These are phyloP conservation scores for Penicillium sp. DNA, from an alignment of 2,329 filamentous ascomycete species.

Conservation along the genomic window DNA sequence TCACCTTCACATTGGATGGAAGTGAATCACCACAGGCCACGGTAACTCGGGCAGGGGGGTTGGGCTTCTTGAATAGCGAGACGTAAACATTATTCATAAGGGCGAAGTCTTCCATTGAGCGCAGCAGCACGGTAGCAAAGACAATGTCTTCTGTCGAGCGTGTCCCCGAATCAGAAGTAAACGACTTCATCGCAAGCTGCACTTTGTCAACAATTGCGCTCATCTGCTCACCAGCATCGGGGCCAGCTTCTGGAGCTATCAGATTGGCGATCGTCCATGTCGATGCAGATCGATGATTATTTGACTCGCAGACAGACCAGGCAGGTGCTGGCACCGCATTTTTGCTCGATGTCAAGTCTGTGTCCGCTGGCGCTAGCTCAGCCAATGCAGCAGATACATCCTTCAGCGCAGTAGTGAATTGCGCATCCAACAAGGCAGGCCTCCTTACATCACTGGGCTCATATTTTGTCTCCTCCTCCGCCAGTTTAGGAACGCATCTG, in stretches of 20 bases:
- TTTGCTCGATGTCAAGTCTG: background rate
- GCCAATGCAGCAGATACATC: slow-evolving; percentile 8
- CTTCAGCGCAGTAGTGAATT: slow-evolving; percentile 52
- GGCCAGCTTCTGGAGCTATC: slow-evolving; percentile 40
- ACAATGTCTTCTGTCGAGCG: slow-evolving; percentile 42
- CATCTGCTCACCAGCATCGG: slow-evolving; percentile 44
- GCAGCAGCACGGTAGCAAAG: slow-evolving; percentile 65
- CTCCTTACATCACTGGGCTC: slow-evolving; percentile 46
- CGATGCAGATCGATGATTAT: slow-evolving; percentile 23
- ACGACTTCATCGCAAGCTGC: slow-evolving; percentile 5
- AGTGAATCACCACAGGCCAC: slow-evolving; percentile 72
- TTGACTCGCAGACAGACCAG: slow-evolving; percentile 12
- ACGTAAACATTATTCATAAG: slow-evolving; percentile 74
- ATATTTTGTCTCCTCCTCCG: background rate
- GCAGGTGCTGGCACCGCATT: background rate
- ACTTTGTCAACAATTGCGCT: slow-evolving; percentile 29
- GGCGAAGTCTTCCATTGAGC: slow-evolving; percentile 77
- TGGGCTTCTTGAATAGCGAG: slow-evolving; percentile 70
- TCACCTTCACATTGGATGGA: slow-evolving; percentile 59
- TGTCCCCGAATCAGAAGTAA: slow-evolving; percentile 6
- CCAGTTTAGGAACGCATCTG: slow-evolving; percentile 44
- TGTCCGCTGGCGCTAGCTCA: background rate
- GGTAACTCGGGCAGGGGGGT: slow-evolving; percentile 82
- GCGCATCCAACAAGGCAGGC: slow-evolving; percentile 67
- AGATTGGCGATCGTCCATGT: slow-evolving; percentile 40